Base-by-base conservation (phyloP, 2,329 filamentous ascomycete genomes). In the Teratosphaeria gauchensis region DNA sequence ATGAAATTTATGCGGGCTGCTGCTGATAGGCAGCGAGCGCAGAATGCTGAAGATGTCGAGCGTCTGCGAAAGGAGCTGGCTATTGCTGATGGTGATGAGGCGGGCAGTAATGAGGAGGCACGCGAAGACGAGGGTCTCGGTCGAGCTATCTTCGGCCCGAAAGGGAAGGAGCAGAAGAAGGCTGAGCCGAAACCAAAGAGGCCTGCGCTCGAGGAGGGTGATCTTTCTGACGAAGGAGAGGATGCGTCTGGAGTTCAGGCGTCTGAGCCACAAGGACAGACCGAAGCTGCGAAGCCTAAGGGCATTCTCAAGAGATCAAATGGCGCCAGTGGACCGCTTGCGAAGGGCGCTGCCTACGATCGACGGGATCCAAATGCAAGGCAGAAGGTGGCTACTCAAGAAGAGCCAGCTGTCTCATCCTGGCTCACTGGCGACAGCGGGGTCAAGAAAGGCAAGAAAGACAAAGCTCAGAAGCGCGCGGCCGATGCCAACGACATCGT, bases 1-100 rank as follows among this genome's bases (percentile, higher is more conserved):
- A 90, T 99, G 87, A 89, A 90, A 61, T 99, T 99, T 72, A 97
- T 99, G 94, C 85, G 87, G 67, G 90, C 87, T 64, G 90, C 91
- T 1, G 92, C 96, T 68, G 88, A 87, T 31, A 80, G 85, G 42
- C 84, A 85, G 67, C 91, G 87, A 72, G 84, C 87, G 62, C 82
- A 85, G 59, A 96, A 97, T 65, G 89, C 96, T 66, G 87, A 89
- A 58, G 83, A 90, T 31, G 57, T 68, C 31, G 60, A 66, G 42
- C 59, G 67, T 11, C 42, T 96, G 54, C 82, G 86, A 54, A 83
- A 84, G 58, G 88, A 92, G 54, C 78, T 96, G 24, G 78, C 79
- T 55, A 80, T 80, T 1, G 82, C 82, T 51, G 85, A 86, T 31
- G 86, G 84, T 4, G 72, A 64, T 79, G 82, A 84, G 53, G 72